Percentiles rank a stretch among this genome's conserved stretches.
phyloP scores from a whole-genome alignment of 768 basidiomycete genomes.

The Xerocomellus chrysenteron region DNA sequence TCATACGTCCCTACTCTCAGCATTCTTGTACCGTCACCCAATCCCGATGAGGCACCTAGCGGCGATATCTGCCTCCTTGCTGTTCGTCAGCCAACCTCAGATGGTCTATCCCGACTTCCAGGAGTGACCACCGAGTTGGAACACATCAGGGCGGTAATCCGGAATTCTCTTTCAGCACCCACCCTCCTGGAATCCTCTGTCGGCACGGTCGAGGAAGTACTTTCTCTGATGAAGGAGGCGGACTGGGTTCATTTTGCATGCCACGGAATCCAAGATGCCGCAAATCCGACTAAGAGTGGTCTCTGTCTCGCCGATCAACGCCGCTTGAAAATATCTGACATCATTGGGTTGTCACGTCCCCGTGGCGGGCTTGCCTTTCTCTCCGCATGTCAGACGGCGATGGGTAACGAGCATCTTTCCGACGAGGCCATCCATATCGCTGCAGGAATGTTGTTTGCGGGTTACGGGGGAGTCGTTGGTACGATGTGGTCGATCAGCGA shows the following conservation, averaged over 20 bases:
- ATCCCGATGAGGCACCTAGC: no score
- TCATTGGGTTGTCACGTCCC: not conserved
- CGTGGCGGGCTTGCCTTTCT: slow-evolving; percentile 39
- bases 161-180: not conserved
- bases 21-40: no score
- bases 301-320: not conserved
- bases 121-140: slow-evolving; percentile 15
- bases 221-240: no score
- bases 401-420: no score
- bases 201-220: slow-evolving; percentile 1
- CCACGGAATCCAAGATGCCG: not conserved
- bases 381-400: slow-evolving; percentile 41
- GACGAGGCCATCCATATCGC: no score
- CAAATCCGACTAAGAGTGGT: no score
- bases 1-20: no score
- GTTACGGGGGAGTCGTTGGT: slow-evolving; percentile 35
- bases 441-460: slow-evolving; percentile 36
- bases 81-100: no score
- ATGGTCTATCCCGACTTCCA: not conserved
- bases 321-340: not conserved
- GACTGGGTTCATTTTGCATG: not conserved
- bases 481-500: slow-evolving; percentile 47
- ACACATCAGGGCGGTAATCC: slow-evolving; percentile 13
- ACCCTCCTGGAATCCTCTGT: not conserved
- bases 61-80: no score